These are phyloP conservation scores for Pestalotiopsis sp. DNA, from an alignment of 2,329 filamentous ascomycete genomes.

Conservation along the genomic window DNA sequence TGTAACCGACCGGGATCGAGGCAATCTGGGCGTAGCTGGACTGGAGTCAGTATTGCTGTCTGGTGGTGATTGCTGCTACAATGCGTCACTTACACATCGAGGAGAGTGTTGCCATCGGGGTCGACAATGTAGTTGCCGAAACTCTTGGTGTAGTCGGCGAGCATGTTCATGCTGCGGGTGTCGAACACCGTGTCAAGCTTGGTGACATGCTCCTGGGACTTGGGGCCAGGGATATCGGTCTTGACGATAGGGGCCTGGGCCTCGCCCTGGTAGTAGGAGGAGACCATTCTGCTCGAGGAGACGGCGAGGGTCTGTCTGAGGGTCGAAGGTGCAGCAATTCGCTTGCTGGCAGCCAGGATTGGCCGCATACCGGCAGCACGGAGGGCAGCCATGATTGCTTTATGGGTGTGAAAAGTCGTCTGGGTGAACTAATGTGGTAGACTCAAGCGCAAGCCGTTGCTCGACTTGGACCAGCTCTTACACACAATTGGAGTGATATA, in stretches of 20 bases:
- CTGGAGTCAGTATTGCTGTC: slow-evolving; percentile 16
- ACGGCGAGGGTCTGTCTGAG: slow-evolving; percentile 19
- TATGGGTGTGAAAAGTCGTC: background rate
- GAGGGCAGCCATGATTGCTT: slow-evolving; percentile 28
- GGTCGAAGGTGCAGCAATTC: slow-evolving; percentile 17
- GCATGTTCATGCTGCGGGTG: slow-evolving; percentile 82
- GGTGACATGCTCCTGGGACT: slow-evolving; percentile 68
- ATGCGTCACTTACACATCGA: slow-evolving; percentile 64
- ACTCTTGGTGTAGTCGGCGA: slow-evolving; percentile 74
- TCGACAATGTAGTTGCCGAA: slow-evolving; percentile 81
- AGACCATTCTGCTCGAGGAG: slow-evolving; percentile 28
- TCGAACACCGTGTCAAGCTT: slow-evolving; percentile 82
- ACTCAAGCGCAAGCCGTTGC: too few species aligned
- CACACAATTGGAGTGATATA: background rate
- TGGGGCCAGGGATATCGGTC: slow-evolving; percentile 74
- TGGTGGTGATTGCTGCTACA: background rate
- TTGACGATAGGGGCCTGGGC: slow-evolving; percentile 55
- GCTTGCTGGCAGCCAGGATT: slow-evolving; percentile 22
- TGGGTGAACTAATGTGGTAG: too few species aligned
- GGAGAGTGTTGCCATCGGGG: slow-evolving; percentile 69
- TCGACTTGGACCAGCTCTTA: too few species aligned
- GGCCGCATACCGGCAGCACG: slow-evolving; percentile 29
- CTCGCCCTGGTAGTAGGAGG: slow-evolving; percentile 42
- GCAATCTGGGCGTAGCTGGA: slow-evolving; percentile 84
- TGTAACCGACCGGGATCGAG: slow-evolving; percentile 90